phyloP scores from a whole-genome alignment of 116 monocot genomes.

The Papilionanthe hybrid region DNA sequence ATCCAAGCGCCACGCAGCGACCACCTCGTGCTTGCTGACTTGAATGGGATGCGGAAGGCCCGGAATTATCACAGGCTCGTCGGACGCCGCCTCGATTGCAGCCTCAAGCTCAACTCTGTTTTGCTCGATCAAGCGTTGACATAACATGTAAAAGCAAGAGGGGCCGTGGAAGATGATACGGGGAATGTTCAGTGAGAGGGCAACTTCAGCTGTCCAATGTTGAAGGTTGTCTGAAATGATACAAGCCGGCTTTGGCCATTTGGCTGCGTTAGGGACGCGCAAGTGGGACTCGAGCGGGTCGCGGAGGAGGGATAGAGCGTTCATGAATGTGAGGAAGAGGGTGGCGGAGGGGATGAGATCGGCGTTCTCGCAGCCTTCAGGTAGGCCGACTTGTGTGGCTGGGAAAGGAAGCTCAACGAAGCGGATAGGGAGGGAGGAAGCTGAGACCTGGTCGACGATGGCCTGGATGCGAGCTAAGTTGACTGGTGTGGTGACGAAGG shows the following conservation, averaged over 20 bases:
- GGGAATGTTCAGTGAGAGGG: constrained; percentile 8
- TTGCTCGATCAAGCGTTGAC: background rate
- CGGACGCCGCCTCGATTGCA: background rate
- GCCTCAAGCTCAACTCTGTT: constrained; percentile 4
- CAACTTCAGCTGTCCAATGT: constrained; percentile 14
- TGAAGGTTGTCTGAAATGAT: constrained; percentile 15
- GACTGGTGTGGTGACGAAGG: constrained; percentile 35
- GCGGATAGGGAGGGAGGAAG: constrained; percentile 10
- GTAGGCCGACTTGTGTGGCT: background rate
- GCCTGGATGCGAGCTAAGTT: constrained; percentile 22
- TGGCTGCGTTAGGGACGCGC: background rate
- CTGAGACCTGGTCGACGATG: constrained; percentile 7
- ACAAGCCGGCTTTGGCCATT: constrained; percentile 9
- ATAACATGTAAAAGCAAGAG: constrained; percentile 9
- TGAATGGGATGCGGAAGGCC: too few species aligned
- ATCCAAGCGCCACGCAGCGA: too few species aligned
- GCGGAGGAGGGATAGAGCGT: constrained; percentile 10
- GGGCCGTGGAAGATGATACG: constrained; percentile 20
- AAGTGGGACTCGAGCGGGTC: constrained; percentile 14
- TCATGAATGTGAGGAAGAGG: background rate
- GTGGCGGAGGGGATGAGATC: background rate
- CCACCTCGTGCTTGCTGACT: too few species aligned
- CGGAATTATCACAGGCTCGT: too few species aligned
- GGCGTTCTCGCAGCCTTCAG: constrained; percentile 1
- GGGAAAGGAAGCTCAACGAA: background rate